phyloP scores from a whole-genome alignment of 2,329 filamentous ascomycete species.

The Aspergillus costaricaensis region DNA sequence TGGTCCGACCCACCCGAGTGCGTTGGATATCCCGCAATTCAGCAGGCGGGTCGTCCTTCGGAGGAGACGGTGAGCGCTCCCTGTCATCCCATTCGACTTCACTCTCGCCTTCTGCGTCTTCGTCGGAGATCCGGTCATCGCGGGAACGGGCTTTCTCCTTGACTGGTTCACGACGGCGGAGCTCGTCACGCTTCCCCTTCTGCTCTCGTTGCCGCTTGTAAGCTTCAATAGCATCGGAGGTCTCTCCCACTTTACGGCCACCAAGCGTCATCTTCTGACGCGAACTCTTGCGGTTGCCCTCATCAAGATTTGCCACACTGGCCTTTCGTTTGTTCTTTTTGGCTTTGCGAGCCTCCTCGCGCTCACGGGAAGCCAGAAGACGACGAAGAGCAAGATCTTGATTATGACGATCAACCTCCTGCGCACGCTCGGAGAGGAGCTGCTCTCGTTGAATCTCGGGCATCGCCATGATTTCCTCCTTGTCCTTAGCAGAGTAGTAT shows the following conservation, averaged over 20 bases:
- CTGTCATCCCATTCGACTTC: conserved; percentile 75
- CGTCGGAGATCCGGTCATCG: conserved; percentile 62
- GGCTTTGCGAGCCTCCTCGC: conserved; percentile 56
- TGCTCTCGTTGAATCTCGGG: conserved; percentile 90
- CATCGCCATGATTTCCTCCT: conserved; percentile 77
- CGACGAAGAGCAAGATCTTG: conserved; percentile 81
- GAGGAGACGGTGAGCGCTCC: conserved; percentile 51
- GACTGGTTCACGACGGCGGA: conserved; percentile 46
- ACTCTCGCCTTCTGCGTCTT: conserved; percentile 69
- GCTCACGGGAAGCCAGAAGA: conserved; percentile 68
- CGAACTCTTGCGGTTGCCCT: conserved; percentile 71
- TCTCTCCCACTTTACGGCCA: conserved; percentile 67
- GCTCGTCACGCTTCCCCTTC: conserved; percentile 53
- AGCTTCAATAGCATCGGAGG: conserved; percentile 71
- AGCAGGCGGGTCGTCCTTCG: conserved; percentile 68
- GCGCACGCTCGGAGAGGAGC: conserved; percentile 81
- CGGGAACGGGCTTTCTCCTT: conserved; percentile 62
- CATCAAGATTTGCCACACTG: conserved; percentile 74
- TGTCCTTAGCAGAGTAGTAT: conserved; percentile 72
- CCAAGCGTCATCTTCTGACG: conserved; percentile 69
- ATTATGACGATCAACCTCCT: conserved; percentile 76
- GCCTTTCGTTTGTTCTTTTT: conserved; percentile 72
- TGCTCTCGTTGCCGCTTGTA: conserved; percentile 64
- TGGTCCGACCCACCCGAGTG: conserved; percentile 77
- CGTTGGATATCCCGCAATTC: conserved; percentile 81